These are phyloP conservation scores for Chlamydomonas schloesseri DNA, from an alignment of 139 green algal genomes.

Conservation along the genomic window DNA sequence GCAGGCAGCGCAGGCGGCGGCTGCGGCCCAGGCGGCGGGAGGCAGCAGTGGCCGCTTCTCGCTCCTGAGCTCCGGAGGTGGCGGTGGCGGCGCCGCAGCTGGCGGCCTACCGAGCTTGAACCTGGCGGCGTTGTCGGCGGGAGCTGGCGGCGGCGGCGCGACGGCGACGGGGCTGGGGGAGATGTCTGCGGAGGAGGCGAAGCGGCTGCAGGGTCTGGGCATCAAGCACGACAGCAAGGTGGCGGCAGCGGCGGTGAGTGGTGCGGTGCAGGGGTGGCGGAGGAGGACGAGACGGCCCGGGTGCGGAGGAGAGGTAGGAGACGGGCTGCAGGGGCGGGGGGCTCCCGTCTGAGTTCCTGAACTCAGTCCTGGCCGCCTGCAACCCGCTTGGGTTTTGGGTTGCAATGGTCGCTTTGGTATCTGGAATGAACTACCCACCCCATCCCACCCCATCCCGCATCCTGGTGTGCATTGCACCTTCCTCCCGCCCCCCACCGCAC, in stretches of 20 bases:
- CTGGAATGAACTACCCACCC: too few species aligned
- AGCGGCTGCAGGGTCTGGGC: constrained; percentile 18
- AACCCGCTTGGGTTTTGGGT: background rate
- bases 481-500: background rate
- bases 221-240: constrained; percentile 30
- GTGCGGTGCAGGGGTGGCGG: too few species aligned
- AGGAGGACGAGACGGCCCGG: too few species aligned
- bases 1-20: background rate
- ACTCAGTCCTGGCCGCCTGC: too few species aligned
- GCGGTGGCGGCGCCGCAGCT: background rate
- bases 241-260: constrained; percentile 24
- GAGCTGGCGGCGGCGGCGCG: background rate
- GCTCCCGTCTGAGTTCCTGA: background rate
- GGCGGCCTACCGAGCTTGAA: background rate
- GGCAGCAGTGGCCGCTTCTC: background rate
- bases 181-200: background rate
- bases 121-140: background rate
- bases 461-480: background rate
- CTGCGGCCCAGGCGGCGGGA: background rate
- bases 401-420: too few species aligned
- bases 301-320: background rate
- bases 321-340: background rate
- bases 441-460: too few species aligned
- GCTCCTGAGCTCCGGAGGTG: too few species aligned
- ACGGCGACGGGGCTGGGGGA: background rate